phyloP scores from a whole-genome alignment of 768 basidiomycete species.

The Asterophora parasitica region DNA sequence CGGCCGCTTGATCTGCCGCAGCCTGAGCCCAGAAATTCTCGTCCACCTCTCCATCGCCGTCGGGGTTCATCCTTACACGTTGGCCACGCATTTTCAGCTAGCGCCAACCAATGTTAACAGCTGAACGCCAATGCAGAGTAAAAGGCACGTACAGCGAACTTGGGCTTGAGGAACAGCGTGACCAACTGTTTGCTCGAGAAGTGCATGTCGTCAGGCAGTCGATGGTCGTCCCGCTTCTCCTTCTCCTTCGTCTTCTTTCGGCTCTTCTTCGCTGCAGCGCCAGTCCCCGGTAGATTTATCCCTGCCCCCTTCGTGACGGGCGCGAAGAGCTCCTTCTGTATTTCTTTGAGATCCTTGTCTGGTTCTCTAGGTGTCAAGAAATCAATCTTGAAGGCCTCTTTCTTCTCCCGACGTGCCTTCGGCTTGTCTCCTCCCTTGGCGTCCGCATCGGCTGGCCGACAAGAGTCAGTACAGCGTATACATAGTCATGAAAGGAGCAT shows the following conservation, averaged over 20 bases:
- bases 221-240: constrained; percentile 70
- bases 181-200: constrained; percentile 89
- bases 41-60: constrained; percentile 84
- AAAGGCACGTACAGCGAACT: constrained; percentile 70
- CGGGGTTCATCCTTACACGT: constrained; percentile 48
- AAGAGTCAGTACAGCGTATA: neutral
- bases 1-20: constrained; percentile 76
- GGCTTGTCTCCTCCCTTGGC: constrained; percentile 46
- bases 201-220: constrained; percentile 95
- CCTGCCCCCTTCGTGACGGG: constrained; percentile 66
- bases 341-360: constrained; percentile 55
- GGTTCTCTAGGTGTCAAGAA: constrained; percentile 56
- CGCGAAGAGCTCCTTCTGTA: constrained; percentile 71
- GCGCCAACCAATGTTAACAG: neutral
- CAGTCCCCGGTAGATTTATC: constrained; percentile 62
- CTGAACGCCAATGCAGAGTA: constrained; percentile 4
- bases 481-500: neutral
- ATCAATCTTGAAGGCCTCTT: constrained; percentile 80
- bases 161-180: constrained; percentile 92
- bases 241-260: constrained; percentile 48
- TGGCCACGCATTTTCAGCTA: constrained; percentile 90
- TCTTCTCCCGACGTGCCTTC: constrained; percentile 59
- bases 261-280: constrained; percentile 36
- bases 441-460: constrained; percentile 27
- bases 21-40: constrained; percentile 98